Base-by-base conservation (phyloP, 352 stramenopile species). In the Pythium sp. region DNA sequence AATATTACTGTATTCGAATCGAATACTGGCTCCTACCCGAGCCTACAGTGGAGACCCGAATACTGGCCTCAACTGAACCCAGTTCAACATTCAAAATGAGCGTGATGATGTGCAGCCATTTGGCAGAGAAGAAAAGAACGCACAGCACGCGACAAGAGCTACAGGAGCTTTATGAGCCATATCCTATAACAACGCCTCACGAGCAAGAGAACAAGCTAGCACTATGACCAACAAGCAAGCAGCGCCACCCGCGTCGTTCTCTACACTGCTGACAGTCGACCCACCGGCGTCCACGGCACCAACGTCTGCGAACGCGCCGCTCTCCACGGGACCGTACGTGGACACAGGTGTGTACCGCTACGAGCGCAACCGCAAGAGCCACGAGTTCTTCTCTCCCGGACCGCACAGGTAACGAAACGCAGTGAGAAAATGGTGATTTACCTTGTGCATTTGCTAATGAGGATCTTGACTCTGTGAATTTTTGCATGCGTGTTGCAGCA, bases 341-440 rank as follows among this genome's bases (percentile, higher is more conserved):
- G 75, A 89, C 51, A 72, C 83, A 2, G 86, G 86, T 62, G 69
- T 92, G 60, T 93, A 93, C 67, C 80, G 82, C 69, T 93, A 93
- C 74, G 86, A 93, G 68, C 75, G 74, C 65, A 81, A 87, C 65
- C 80, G 84, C 32, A 69, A 64, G 24, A 93, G 86, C 64, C 78
- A 89, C 71, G 86, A 93, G 72, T 93, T 86, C 72, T 93, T 93
- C 69, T 90, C 77, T 7, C 86, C 86, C 0, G 86, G 86, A 0
- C 86, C 86, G 24, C 81, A 84, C 58, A 83, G 76, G 76, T 83
- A 68, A 30, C 34, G 34, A 24, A 22, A n/a, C 5, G 34, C 9
- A 46, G 14, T 46, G 38, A 15, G 7, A 18, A 3, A 18, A 47
- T n/a, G 20, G 30, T 5, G n/a, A 7, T 38, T 14, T 43, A 15